Conservation (phyloP, 2,329 filamentous ascomycete species). For the Hypoxylon sp. region DNA sequence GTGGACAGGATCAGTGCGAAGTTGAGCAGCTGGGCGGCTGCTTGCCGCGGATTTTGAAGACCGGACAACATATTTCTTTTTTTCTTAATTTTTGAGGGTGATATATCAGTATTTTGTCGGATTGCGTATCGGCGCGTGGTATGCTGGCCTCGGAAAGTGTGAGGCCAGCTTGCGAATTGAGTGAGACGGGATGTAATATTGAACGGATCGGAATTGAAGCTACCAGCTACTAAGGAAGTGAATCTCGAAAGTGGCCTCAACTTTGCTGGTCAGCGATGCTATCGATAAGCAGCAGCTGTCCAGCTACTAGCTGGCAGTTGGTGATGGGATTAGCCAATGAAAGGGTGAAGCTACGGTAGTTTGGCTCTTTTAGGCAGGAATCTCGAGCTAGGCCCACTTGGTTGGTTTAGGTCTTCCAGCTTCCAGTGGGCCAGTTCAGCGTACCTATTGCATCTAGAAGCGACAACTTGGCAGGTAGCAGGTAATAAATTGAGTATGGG, state of each 20-base stretch:
- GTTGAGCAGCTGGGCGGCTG: conserved; percentile 83
- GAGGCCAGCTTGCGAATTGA: conserved; percentile 31
- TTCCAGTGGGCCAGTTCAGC: too few species aligned
- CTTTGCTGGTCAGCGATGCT: conserved; percentile 14
- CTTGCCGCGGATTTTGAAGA: conserved; percentile 79
- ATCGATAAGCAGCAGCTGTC: conserved; percentile 28
- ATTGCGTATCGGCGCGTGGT: background rate
- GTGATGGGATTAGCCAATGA: conserved; percentile 12
- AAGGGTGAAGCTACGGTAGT: background rate
- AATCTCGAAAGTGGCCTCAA: conserved; percentile 32
- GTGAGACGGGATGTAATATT: too few species aligned
- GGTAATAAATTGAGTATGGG: too few species aligned
- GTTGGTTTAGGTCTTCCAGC: too few species aligned
- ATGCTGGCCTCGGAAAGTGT: conserved; percentile 36
- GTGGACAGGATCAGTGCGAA: conserved; percentile 90
- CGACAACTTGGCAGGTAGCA: too few species aligned
- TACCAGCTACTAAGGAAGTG: conserved; percentile 16
- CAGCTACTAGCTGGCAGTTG: background rate
- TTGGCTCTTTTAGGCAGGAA: conserved; percentile 32
- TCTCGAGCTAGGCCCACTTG: conserved; percentile 1
- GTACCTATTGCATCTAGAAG: too few species aligned
- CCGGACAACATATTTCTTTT: conserved; percentile 68
- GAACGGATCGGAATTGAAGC: too few species aligned
- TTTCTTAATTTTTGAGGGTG: too few species aligned
- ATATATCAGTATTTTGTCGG: background rate